These are phyloP conservation scores for Boletus edulis DNA, from an alignment of 768 basidiomycete species.

Conservation along the genomic window DNA sequence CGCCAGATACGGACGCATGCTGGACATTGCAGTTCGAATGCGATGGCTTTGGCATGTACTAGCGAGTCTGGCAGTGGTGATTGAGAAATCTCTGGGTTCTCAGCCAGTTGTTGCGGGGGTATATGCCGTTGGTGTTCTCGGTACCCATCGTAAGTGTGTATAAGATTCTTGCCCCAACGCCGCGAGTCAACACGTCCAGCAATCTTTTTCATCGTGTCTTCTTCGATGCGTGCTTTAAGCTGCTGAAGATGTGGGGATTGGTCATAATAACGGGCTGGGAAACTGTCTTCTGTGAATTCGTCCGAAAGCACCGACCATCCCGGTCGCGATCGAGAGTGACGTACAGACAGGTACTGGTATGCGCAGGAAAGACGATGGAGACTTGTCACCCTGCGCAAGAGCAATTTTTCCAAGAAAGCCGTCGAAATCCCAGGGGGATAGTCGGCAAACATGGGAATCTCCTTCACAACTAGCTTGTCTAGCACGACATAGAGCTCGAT, in stretches of 20 bases:
- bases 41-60: background rate
- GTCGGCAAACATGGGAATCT: slow-evolving; percentile 12
- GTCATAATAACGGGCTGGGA: background rate
- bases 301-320: too few relatives aligned
- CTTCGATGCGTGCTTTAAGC: background rate
- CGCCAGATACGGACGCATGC: background rate
- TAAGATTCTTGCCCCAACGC: too few relatives aligned
- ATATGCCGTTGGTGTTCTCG: too few relatives aligned
- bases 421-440: background rate
- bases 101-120: too few relatives aligned
- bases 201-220: background rate
- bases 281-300: too few relatives aligned
- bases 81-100: background rate
- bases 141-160: background rate
- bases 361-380: too few relatives aligned
- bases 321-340: too few relatives aligned
- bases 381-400: too few relatives aligned
- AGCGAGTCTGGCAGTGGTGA: background rate
- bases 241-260: background rate
- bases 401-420: too few relatives aligned
- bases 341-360: too few relatives aligned
- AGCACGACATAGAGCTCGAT: slow-evolving; percentile 35
- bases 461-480: slow-evolving; percentile 22
- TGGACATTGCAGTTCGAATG: background rate
- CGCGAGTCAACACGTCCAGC: too few relatives aligned